A percentile compares a stretch with the other conserved stretches of the same genome.
Conservation (phyloP, 768 basidiomycete species). For the Cystobasidium onofrii region DNA sequence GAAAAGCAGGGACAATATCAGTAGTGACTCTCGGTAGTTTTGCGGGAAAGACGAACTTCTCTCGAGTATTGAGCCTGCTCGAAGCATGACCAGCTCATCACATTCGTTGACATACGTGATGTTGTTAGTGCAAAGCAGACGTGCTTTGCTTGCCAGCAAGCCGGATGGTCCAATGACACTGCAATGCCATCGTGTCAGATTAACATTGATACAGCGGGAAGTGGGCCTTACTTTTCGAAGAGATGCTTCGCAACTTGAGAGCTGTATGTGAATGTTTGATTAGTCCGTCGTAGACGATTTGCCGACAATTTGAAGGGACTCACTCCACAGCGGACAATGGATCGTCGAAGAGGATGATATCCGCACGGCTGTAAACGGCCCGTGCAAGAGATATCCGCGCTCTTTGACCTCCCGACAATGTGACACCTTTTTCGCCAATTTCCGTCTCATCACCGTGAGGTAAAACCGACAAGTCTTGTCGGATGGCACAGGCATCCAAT, state of each 20-base stretch:
- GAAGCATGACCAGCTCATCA: conserved; percentile 49
- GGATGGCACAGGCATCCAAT: conserved; percentile 80
- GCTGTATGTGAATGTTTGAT: conserved; percentile 47
- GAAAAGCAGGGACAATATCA: not conserved
- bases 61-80: conserved; percentile 48
- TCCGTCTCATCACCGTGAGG: conserved; percentile 73
- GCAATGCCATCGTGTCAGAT: not conserved
- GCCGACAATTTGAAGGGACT: not conserved
- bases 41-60: conserved; percentile 50
- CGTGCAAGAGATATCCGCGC: conserved; percentile 76
- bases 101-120: conserved; percentile 48
- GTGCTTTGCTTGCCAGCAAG: conserved; percentile 47
- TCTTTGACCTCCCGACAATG: conserved; percentile 58
- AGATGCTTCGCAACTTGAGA: conserved; percentile 81
- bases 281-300: conserved; percentile 46
- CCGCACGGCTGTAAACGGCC: conserved; percentile 83
- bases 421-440: conserved; percentile 69
- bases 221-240: conserved; percentile 55
- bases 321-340: conserved; percentile 69
- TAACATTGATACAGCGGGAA: conserved; percentile 48
- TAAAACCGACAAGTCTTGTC: conserved; percentile 68
- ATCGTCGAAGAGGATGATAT: conserved; percentile 85
- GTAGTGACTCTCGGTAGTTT: not conserved
- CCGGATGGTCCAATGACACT: conserved; percentile 41
- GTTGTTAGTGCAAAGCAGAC: conserved; percentile 49